phyloP scores from a whole-genome alignment of 2,329 filamentous ascomycete genomes.

The Macrophomina phaseolina region DNA sequence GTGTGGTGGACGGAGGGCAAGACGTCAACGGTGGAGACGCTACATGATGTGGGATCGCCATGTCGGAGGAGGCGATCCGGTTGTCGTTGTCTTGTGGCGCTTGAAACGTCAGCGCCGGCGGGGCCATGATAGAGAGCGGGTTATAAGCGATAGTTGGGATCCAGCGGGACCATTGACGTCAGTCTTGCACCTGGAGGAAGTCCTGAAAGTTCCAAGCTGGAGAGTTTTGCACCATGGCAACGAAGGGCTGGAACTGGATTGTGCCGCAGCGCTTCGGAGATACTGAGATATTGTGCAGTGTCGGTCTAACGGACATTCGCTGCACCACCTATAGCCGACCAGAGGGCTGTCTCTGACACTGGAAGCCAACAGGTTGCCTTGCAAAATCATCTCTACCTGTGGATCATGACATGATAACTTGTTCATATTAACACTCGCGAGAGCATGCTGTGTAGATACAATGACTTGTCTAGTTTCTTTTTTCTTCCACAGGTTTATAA shows the following conservation, averaged over 20 bases:
- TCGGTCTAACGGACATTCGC: too few species aligned
- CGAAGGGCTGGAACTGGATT: background rate
- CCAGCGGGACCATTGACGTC: conserved; percentile 11
- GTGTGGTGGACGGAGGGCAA: background rate
- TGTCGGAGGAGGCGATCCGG: background rate
- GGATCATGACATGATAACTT: too few species aligned
- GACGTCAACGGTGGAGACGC: background rate
- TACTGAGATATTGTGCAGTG: too few species aligned
- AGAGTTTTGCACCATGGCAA: background rate
- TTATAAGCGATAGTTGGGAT: background rate
- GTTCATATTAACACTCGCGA: too few species aligned
- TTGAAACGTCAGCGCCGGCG: too few species aligned
- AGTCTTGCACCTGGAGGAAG: background rate
- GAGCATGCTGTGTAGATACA: too few species aligned
- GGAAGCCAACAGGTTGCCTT: too few species aligned
- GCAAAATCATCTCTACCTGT: too few species aligned
- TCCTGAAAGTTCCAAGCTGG: background rate
- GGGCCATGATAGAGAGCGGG: background rate
- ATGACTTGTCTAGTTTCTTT: too few species aligned
- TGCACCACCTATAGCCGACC: too few species aligned
- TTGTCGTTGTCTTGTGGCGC: background rate
- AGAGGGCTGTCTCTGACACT: too few species aligned
- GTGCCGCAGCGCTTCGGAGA: background rate
- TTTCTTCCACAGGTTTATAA: too few species aligned
- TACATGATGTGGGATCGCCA: background rate